phyloP scores from a whole-genome alignment of 2,329 filamentous ascomycete species.

The Harringtonia aguacate region DNA sequence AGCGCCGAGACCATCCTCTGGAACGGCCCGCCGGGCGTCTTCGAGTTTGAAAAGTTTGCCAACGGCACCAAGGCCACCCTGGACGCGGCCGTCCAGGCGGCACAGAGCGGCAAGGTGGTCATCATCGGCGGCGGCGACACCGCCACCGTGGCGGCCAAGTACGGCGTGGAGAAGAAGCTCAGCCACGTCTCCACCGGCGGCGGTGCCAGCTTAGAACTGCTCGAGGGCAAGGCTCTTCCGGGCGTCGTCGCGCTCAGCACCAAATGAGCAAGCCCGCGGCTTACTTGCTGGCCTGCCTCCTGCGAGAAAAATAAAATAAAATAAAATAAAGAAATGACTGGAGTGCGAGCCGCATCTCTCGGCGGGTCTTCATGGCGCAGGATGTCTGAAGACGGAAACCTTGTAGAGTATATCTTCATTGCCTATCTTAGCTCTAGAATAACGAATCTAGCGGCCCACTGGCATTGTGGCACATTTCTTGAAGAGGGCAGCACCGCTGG shows the following conservation, averaged over 20 bases:
- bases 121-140: constrained; percentile 99
- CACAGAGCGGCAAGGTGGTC: constrained; percentile 76
- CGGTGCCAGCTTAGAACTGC: constrained; percentile 86
- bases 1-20: constrained; percentile 94
- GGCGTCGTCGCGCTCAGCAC: constrained; percentile 86
- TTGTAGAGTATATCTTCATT: too few relatives aligned
- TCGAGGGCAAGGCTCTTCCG: constrained; percentile 96
- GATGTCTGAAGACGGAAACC: too few relatives aligned
- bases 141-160: constrained; percentile 95
- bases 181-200: constrained; percentile 97
- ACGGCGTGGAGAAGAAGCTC: constrained; percentile 89
- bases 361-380: too few relatives aligned
- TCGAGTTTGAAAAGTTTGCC: constrained; percentile 93
- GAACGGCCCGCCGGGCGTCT: constrained; percentile 96
- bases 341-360: too few relatives aligned
- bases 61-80: constrained; percentile 86
- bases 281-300: too few relatives aligned
- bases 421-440: too few relatives aligned
- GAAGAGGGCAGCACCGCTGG: too few relatives aligned
- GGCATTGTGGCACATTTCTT: too few relatives aligned
- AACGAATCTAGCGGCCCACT: too few relatives aligned
- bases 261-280: too few relatives aligned
- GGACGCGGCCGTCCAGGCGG: constrained; percentile 71
- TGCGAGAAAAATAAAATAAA: too few relatives aligned
- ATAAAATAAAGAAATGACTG: too few relatives aligned